Evolutionary conservation across 495 filamentous ascomycete genomes (phyloP).

Genomic region (Tuber calosporum): DNA sequence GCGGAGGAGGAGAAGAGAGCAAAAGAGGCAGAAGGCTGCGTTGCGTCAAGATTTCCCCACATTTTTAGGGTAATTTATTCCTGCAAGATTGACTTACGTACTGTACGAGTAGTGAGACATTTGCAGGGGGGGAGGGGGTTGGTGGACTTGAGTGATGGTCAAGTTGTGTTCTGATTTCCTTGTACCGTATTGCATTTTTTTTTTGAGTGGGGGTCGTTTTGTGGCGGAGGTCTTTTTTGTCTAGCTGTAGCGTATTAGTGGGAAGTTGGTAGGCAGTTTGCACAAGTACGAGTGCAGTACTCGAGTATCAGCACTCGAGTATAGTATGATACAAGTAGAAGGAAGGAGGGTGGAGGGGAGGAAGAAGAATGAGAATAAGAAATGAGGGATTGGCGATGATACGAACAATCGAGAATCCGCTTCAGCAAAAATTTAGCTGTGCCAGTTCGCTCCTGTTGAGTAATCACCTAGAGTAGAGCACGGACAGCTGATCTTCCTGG

Average conservation of each 20-base stretch:
- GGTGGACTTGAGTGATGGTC: no score
- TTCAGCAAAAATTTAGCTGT: not conserved
- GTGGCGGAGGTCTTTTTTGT: not conserved
- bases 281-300: not conserved
- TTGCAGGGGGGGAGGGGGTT: not conserved
- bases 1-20: not conserved
- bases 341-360: not conserved
- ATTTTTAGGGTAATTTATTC: conserved; percentile 4
- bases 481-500: not conserved
- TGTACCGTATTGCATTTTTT: not conserved
- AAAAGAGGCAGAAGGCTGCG: not conserved
- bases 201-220: not conserved
- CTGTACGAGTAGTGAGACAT: conserved; percentile 4
- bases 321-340: no score
- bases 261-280: not conserved
- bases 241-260: not conserved
- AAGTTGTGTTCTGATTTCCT: not conserved
- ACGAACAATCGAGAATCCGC: not conserved
- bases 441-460: not conserved
- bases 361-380: not conserved
- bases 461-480: not conserved
- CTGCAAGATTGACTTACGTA: conserved; percentile 4
- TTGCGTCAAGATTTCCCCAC: conserved; percentile 6
- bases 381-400: not conserved
- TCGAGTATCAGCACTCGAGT: not conserved